Base-by-base conservation (phyloP, 305 asterid species). In the Solanum hybrid region DNA sequence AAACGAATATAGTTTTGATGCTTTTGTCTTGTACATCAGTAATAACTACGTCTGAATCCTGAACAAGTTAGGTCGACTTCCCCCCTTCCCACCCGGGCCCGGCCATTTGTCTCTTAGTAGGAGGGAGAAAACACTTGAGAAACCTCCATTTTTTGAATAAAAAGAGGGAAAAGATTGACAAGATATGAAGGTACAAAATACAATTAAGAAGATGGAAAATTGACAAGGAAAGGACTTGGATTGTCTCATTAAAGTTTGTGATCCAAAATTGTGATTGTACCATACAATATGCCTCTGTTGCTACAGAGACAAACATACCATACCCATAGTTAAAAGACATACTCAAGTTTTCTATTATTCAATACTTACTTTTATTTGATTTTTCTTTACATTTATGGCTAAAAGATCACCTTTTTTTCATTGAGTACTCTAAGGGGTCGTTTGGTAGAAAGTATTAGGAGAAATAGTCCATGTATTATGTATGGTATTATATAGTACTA, bases 241-340 rank as follows among this genome's bases (percentile, higher is more conserved):
- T 57, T 51, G 88, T 85, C 77, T 85, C 88, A 85, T 85, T 85
- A 51, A 85, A 51, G 31, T 84, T 84, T 29, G 88, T 51, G 75
- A 27, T 24, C 68, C 36, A 81, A 81, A 79, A 81, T 51, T 82
- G 70, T 82, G 36, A 29, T 84, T 84, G 88, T 84, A 84, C 88
- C 76, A 51, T 51, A 51, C 22, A 45, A 31, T 51, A 84, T 84
- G 88, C 76, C 22, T 84, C 31, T 85, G 45, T 57, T 85, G 76
- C 41, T 85, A 85, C 76, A 85, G 88, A 85, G 77, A 85, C 88
- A 85, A 31, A 57, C 45, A 57, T 85, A 85, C 88, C 77, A 85
- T 41, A 82, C 15, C 3, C n/a, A 45, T 51, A 85, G 29, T 31
- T 51, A 84, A 84, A 29, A 31, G 76, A 17, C 76, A 31, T n/a